Conservation (phyloP, 2,329 filamentous ascomycete genomes). For the Sphaerostilbella broomeana region DNA sequence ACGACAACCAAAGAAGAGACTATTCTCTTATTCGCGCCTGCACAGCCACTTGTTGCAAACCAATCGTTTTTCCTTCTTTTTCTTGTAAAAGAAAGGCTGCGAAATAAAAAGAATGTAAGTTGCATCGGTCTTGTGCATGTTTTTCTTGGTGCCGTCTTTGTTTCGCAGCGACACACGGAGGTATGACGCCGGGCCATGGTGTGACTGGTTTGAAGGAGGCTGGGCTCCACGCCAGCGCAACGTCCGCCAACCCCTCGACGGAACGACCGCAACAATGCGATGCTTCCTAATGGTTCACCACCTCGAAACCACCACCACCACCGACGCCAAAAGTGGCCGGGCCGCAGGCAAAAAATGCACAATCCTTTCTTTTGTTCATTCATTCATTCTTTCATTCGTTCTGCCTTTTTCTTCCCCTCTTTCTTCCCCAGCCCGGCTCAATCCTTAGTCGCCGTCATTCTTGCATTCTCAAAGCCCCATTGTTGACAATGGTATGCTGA, state of each 20-base stretch:
- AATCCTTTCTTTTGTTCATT: too few relatives aligned
- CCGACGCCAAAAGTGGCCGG: background rate
- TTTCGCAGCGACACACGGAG: conserved; percentile 10
- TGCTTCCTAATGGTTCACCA: background rate
- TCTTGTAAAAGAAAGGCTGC: background rate
- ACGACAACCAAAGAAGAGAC: conserved; percentile 5
- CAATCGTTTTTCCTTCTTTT: background rate
- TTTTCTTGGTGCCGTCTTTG: background rate
- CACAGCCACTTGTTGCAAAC: too few relatives aligned
- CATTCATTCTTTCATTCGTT: background rate
- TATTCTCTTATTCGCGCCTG: too few relatives aligned
- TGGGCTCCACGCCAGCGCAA: conserved; percentile 3
- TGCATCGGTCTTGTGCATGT: background rate
- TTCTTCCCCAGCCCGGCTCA: background rate
- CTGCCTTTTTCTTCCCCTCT: background rate
- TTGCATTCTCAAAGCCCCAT: background rate
- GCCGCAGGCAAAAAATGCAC: too few relatives aligned
- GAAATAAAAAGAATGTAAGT: conserved; percentile 8
- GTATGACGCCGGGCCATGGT: conserved; percentile 9
- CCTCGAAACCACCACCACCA: background rate
- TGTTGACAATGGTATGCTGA: conserved; percentile 4
- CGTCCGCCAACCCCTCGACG: conserved; percentile 12
- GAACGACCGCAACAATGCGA: background rate
- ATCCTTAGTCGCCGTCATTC: background rate
- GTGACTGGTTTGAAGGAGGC: conserved; percentile 7